Evolutionary conservation across 495 filamentous ascomycete species (phyloP).

Genomic region (Penicillium robsamsonii): DNA sequence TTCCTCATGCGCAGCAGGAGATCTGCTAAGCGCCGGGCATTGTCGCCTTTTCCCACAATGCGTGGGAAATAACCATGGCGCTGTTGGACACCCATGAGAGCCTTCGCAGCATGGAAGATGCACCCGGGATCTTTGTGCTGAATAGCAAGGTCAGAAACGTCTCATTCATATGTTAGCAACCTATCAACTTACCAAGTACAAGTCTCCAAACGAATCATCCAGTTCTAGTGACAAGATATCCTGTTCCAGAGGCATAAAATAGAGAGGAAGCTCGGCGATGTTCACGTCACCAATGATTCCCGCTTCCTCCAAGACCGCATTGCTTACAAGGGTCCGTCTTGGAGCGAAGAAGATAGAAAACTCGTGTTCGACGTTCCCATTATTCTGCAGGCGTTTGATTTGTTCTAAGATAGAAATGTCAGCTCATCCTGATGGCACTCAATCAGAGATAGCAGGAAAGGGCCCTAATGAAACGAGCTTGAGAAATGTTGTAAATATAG

Average conservation of each 20-base stretch:
- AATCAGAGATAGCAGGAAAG: constrained; percentile 34
- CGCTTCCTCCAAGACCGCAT: constrained; percentile 88
- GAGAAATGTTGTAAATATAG: constrained; percentile 21
- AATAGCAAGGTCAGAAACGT: constrained; percentile 1
- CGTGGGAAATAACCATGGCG: constrained; percentile 91
- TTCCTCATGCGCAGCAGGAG: constrained; percentile 90
- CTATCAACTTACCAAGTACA: constrained; percentile 67
- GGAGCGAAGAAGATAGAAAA: constrained; percentile 94
- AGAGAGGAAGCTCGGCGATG: constrained; percentile 78
- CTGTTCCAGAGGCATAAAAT: constrained; percentile 86
- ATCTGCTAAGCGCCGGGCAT: constrained; percentile 84
- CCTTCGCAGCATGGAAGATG: constrained; percentile 81
- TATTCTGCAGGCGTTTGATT: constrained; percentile 82
- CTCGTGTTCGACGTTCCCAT: constrained; percentile 85
- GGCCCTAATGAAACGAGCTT: constrained; percentile 49
- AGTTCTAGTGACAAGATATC: constrained; percentile 91
- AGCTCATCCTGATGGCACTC: constrained; percentile 58
- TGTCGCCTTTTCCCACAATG: constrained; percentile 94
- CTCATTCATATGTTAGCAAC: not conserved
- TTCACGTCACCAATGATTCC: constrained; percentile 92
- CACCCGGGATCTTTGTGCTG: constrained; percentile 87
- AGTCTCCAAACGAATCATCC: constrained; percentile 78
- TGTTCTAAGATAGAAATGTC: constrained; percentile 65
- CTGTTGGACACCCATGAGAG: constrained; percentile 93
- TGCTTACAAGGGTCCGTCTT: constrained; percentile 83